Evolutionary conservation across 1,284 basidiomycete species (phyloP), one percentile per base, ranked within the genome.

Genomic region (Ceratobasidium papillatum): DNA sequence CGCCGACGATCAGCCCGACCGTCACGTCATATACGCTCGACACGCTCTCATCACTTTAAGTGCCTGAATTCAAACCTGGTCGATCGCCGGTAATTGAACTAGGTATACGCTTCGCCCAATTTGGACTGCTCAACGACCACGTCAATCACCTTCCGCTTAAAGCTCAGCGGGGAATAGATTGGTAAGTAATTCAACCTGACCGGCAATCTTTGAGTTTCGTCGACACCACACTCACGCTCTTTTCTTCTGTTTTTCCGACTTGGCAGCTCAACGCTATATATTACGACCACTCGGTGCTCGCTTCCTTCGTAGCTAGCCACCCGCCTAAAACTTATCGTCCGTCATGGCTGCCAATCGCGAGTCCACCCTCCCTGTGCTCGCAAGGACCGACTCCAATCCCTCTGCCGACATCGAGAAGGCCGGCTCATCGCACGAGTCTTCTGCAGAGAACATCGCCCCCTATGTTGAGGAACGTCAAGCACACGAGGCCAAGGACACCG

Each of bases 391-490:
- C 19, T 71, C 68, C 7, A 2, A 43, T 19, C 56, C 52, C 2
- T 36, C 54, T 4, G 56, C n/a, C 27, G 68, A 71, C 56, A 47
- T 71, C 19, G 68, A 71, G 61, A 71, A 71, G 43, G 68, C 68
- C 25, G 2, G n/a, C 27, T 71, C 68, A 1, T 59, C 56, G 19
- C 25, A 34, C 43, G 43, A 36, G 5, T 58, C 68, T 4, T 58
- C 68, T 14, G 38, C n/a, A 27, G 68, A 56, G 36, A 4, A 30
- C 19, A 71, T 71, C 36, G 68, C 56, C 27, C 68, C 68, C 25
- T 71, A 71, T 61, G 68, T 71, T 30, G 68, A 71, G 41, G 36
- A 71, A 32, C 68, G 68, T 5, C 68, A 71, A 49, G 68, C 68
- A 14, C 52, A 61, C 12, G 68, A 71, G 43, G 68, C 68, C 56